Evolutionary conservation across 2,329 filamentous ascomycete species (phyloP), one percentile per base, ranked within the genome.

Genomic region (Colletotrichum sp.): DNA sequence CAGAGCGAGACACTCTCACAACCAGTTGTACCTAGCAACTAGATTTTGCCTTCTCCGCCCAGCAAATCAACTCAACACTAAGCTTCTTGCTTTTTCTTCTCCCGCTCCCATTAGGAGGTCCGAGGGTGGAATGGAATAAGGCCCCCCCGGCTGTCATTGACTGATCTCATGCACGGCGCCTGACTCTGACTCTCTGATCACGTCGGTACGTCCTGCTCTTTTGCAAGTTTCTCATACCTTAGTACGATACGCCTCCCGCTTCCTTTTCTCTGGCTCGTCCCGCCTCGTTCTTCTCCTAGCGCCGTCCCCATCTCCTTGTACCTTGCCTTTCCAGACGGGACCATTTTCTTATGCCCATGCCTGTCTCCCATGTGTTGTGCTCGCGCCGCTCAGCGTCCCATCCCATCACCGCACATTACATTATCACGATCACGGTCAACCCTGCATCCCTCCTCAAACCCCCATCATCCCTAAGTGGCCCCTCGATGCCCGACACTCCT

Each of bases 61-160:
- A 65, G 67, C 43, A 66, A 68, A 56, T 64, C 38, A 62, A 38
- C 70, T 48, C 73, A 73, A 52, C 43, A 52, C 43, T 52, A 52
- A 66, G 71, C 62, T 73, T 65, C 60, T 75, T 73, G 64, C 70
- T 75, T 75, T 75, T 75, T 48, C 55, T 52, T 52, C 43, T 38
- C 58, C 48, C 69, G 28, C 43, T 66, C 64, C 71, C 68, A 52
- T 69, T 12, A 71, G 30, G 56, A 69, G 72, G 72, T 75, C 75
- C 72, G 72, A 71, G 75, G 68, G 75, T 75, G 72, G 75, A 71
- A 77, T 69, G 64, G 70, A 68, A 71, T 72, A 71, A 77, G 70
- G 43, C 64, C 71, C 67, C 58, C 73, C 65, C 66, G 56, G 72
- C 68, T 72, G 70, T 75, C 70, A 73, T 34, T 75, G 73, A 75